Evolutionary conservation across 805 yeast genomes (phyloP).

Genomic region (Jamesozyma gamospora): DNA sequence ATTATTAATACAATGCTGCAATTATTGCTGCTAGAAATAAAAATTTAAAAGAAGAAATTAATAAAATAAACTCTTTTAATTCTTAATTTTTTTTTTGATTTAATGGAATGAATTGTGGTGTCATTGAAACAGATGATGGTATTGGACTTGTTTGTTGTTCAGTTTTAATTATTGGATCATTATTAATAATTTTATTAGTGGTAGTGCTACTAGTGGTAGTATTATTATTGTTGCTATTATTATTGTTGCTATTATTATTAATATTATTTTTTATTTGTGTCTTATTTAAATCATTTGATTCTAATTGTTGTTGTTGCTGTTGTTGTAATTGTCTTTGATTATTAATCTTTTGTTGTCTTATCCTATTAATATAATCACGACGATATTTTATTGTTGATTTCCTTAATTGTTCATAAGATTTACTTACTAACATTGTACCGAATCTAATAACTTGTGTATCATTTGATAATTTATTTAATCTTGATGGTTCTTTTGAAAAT

Average conservation of each 20-base stretch:
- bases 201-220: background rate
- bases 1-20: constrained; percentile 3
- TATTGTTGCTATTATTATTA: background rate
- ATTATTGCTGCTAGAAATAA: background rate
- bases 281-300: background rate
- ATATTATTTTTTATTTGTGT: background rate
- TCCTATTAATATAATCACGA: constrained; percentile 39
- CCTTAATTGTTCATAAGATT: constrained; percentile 69
- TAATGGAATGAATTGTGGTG: constrained; percentile 4
- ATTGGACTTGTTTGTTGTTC: constrained; percentile 2
- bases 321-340: constrained; percentile 17
- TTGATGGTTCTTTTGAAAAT: constrained; percentile 69
- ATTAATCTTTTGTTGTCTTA: constrained; percentile 27
- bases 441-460: constrained; percentile 85
- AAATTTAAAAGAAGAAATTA: background rate
- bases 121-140: background rate
- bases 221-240: background rate
- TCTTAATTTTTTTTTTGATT: constrained; percentile 8
- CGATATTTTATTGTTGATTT: constrained; percentile 63
- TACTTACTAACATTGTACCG: constrained; percentile 82
- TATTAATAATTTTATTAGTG: background rate
- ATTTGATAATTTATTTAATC: constrained; percentile 68
- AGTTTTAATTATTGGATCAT: constrained; percentile 1
- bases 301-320: constrained; percentile 3
- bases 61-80: too few relatives aligned